These are phyloP conservation scores for Colletotrichum falcatum DNA, from an alignment of 2,329 filamentous ascomycete species.

Conservation along the genomic window DNA sequence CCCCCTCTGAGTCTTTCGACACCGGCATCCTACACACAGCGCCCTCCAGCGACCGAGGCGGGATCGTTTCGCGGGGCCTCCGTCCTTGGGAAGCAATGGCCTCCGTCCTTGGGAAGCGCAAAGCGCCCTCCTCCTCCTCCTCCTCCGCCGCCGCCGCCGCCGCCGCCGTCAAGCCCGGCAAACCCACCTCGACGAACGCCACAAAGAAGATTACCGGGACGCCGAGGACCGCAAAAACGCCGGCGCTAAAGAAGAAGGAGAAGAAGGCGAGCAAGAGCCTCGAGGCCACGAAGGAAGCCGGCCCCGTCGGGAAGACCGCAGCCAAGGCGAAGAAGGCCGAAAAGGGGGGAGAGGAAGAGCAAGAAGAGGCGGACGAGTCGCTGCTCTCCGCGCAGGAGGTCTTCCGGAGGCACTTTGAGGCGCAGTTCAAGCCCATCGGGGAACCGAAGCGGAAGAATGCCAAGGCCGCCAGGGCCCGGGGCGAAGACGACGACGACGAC, in stretches of 20 bases:
- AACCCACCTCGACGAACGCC: not conserved
- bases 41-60: not conserved
- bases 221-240: not conserved
- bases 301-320: not conserved
- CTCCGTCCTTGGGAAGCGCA: conserved; percentile 41
- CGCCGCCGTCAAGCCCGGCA: not conserved
- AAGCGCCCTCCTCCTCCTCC: conserved; percentile 26
- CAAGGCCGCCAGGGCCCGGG: conserved; percentile 42
- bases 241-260: conserved; percentile 6
- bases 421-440: conserved; percentile 81
- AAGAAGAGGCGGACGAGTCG: conserved; percentile 56
- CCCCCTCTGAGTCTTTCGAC: not conserved
- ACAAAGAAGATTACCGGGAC: conserved; percentile 5
- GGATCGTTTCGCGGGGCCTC: not conserved
- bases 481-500: conserved; percentile 43
- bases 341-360: not conserved
- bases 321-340: not conserved
- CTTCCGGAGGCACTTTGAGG: conserved; percentile 88
- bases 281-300: not conserved
- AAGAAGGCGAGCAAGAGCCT: not conserved
- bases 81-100: conserved; percentile 33
- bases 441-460: conserved; percentile 47
- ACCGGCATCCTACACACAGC: not conserved
- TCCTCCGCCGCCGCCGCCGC: not conserved
- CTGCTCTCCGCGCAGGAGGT: conserved; percentile 70